phyloP scores from a whole-genome alignment of 1,284 basidiomycete genomes.

The Microbotryum intermedium region DNA sequence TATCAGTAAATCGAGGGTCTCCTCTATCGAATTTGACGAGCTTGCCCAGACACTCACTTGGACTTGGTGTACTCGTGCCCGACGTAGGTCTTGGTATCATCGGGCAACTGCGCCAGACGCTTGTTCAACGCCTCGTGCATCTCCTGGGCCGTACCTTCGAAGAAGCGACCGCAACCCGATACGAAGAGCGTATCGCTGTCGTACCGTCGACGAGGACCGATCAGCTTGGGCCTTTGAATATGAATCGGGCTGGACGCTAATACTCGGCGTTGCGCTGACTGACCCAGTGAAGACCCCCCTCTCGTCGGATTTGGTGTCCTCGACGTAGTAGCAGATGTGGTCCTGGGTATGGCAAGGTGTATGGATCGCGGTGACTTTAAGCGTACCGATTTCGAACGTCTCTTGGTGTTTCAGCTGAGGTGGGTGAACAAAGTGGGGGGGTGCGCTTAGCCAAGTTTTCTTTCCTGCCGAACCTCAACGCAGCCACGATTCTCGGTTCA shows the following conservation, averaged over 20 bases:
- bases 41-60: too few relatives aligned
- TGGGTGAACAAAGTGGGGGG: not conserved
- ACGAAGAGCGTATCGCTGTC: conserved; percentile 81
- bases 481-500: not conserved
- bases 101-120: conserved; percentile 56
- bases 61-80: conserved; percentile 84
- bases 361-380: conserved; percentile 45
- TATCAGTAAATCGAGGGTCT: too few relatives aligned
- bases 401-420: conserved; percentile 21
- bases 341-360: conserved; percentile 97
- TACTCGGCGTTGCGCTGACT: conserved; percentile 20
- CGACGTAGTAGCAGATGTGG: conserved; percentile 82
- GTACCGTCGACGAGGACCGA: not conserved
- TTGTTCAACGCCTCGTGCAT: conserved; percentile 76
- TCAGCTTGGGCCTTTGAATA: not conserved
- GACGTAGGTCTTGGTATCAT: conserved; percentile 73
- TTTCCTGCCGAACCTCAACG: not conserved
- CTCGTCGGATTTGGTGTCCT: conserved; percentile 53
- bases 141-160: conserved; percentile 77
- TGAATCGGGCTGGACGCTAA: not conserved
- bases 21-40: too few relatives aligned
- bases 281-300: conserved; percentile 78
- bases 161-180: conserved; percentile 92
- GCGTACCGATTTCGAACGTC: conserved; percentile 24
- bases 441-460: not conserved